Conservation (phyloP, 2,329 filamentous ascomycete species). For the Fusarium subtropicale region DNA sequence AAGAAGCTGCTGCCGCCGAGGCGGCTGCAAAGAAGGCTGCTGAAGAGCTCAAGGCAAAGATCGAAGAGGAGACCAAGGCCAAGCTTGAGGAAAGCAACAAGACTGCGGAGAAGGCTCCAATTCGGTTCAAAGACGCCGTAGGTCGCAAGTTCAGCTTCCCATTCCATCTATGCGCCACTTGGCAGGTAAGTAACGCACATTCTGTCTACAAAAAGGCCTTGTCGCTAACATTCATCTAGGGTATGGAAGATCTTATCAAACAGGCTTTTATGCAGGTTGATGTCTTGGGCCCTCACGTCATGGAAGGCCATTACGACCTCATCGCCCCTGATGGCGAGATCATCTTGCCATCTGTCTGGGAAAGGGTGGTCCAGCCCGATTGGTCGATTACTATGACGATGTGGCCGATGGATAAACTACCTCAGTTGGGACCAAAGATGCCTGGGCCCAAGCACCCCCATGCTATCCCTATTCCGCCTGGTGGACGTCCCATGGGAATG, state of each 20-base stretch:
- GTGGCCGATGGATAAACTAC: constrained; percentile 66
- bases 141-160: constrained; percentile 94
- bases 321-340: constrained; percentile 84
- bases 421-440: constrained; percentile 43
- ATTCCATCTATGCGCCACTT: constrained; percentile 84
- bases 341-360: constrained; percentile 82
- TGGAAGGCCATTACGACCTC: constrained; percentile 83
- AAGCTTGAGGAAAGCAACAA: constrained; percentile 62
- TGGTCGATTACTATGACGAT: constrained; percentile 66
- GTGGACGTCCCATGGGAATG: constrained; percentile 3
- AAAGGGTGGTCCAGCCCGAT: constrained; percentile 82
- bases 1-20: constrained; percentile 58
- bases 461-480: constrained; percentile 18
- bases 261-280: constrained; percentile 86
- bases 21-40: constrained; percentile 65
- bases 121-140: constrained; percentile 92
- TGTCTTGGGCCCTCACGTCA: constrained; percentile 78
- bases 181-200: constrained; percentile 71
- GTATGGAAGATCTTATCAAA: constrained; percentile 87
- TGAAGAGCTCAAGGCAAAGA: constrained; percentile 70
- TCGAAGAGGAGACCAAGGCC: constrained; percentile 66
- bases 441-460: constrained; percentile 32
- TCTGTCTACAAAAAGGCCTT: no score
- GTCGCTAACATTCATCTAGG: constrained; percentile 60
- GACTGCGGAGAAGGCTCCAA: constrained; percentile 74